phyloP scores from a whole-genome alignment of 768 basidiomycete species.

The Lyophyllum semitale region DNA sequence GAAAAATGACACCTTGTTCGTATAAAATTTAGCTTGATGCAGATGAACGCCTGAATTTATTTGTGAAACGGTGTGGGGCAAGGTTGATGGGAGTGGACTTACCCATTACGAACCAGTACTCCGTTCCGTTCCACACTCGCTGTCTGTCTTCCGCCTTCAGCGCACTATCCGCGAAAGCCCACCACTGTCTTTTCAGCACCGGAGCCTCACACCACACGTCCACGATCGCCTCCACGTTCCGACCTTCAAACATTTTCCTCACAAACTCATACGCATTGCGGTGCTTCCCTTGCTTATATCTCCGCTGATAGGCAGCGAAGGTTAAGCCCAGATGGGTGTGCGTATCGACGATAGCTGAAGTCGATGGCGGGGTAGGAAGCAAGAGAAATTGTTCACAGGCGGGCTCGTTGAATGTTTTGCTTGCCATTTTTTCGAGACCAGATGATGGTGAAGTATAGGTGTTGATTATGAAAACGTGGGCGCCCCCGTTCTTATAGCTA shows the following conservation, averaged over 20 bases:
- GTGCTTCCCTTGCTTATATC: constrained; percentile 60
- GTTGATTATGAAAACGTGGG: too few species aligned
- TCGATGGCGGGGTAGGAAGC: constrained; percentile 36
- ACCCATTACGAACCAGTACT: constrained; percentile 89
- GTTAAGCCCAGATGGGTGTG: constrained; percentile 86
- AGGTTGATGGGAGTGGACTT: constrained; percentile 17
- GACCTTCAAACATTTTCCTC: constrained; percentile 55
- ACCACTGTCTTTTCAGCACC: constrained; percentile 57
- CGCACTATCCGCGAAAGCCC: constrained; percentile 74
- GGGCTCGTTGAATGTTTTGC: constrained; percentile 39
- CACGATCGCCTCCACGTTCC: constrained; percentile 65
- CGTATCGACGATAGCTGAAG: constrained; percentile 67
- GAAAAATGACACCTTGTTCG: constrained; percentile 45
- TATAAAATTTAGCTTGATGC: constrained; percentile 76
- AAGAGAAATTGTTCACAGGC: constrained; percentile 37
- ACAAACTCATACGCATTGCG: constrained; percentile 70
- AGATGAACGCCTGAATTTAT: constrained; percentile 63
- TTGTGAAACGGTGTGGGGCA: not conserved
- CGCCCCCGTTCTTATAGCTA: too few species aligned
- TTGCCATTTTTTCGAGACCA: constrained; percentile 43
- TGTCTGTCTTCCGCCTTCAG: constrained; percentile 47
- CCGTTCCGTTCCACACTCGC: constrained; percentile 63
- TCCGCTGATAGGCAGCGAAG: constrained; percentile 57
- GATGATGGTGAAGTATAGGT: too few species aligned
- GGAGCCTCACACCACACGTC: constrained; percentile 93